Conservation (phyloP, 257 asterid genomes). For the Solanum lignicaule region DNA sequence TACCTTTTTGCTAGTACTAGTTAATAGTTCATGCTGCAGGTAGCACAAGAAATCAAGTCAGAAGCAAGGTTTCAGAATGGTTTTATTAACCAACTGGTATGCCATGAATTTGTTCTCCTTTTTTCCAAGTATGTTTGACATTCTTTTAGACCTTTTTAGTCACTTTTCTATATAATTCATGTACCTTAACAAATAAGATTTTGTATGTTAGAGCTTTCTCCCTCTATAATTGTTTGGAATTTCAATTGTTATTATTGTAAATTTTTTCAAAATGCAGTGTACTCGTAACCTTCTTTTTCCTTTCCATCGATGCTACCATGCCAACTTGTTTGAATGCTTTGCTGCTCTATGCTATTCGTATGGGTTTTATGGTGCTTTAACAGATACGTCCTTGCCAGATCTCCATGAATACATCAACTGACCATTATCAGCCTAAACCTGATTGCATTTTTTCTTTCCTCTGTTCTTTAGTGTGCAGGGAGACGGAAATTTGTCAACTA, state of each 20-base stretch:
- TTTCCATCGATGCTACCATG: background rate
- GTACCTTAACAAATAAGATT: background rate
- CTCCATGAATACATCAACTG: background rate
- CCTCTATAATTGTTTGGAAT: background rate
- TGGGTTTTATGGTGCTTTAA: background rate
- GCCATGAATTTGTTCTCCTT: constrained; percentile 3
- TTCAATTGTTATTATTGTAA: background rate
- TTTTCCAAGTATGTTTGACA: background rate
- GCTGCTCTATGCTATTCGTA: background rate
- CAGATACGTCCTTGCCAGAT: background rate
- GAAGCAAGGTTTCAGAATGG: constrained; percentile 77
- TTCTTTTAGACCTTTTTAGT: background rate
- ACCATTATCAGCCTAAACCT: background rate
- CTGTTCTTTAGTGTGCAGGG: background rate
- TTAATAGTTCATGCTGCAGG: constrained; percentile 32
- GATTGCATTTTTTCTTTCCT: background rate
- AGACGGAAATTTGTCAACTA: background rate
- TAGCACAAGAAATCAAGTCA: constrained; percentile 74
- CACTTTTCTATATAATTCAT: background rate
- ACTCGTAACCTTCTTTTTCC: background rate
- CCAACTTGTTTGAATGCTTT: background rate
- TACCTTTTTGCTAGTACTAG: background rate
- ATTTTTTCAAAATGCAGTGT: background rate
- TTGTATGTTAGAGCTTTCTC: background rate
- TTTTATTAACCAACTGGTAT: constrained; percentile 78